These are phyloP conservation scores for Closterium sp. DNA, from an alignment of 139 green algal genomes.

Conservation along the genomic window DNA sequence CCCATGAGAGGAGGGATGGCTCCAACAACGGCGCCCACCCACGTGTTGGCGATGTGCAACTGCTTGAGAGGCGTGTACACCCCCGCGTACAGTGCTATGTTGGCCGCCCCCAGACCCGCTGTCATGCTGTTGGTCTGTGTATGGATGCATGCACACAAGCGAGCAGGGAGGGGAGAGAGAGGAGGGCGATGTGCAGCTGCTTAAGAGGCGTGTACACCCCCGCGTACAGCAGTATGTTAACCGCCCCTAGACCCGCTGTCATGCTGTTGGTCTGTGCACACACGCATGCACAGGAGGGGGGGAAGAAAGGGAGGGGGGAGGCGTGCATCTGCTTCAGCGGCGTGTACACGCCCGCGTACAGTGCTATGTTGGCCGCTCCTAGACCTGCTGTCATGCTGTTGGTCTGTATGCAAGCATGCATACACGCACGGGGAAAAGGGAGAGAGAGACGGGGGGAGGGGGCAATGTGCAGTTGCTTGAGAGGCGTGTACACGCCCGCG, in stretches of 20 bases:
- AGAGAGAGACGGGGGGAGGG: no score
- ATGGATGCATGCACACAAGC: neutral
- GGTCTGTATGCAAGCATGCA: constrained; percentile 63
- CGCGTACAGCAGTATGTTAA: constrained; percentile 95
- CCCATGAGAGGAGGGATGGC: constrained; percentile 97
- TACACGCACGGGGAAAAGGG: no score
- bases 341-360: constrained; percentile 96
- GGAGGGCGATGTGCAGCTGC: constrained; percentile 64
- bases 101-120: constrained; percentile 80
- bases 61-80: constrained; percentile 98
- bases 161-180: neutral
- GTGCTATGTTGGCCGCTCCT: constrained; percentile 88
- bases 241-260: constrained; percentile 81
- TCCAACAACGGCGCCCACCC: constrained; percentile 95
- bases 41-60: constrained; percentile 83
- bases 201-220: constrained; percentile 96
- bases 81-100: constrained; percentile 92
- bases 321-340: constrained; percentile 88
- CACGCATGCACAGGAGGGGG: neutral
- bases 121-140: constrained; percentile 81
- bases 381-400: constrained; percentile 81
- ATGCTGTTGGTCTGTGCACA: constrained; percentile 74
- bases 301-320: neutral
- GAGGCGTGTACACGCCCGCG: no score
- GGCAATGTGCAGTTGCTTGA: no score